These are phyloP conservation scores for Sporisorium sorghi DNA, from an alignment of 1,284 basidiomycete species.

Conservation along the genomic window DNA sequence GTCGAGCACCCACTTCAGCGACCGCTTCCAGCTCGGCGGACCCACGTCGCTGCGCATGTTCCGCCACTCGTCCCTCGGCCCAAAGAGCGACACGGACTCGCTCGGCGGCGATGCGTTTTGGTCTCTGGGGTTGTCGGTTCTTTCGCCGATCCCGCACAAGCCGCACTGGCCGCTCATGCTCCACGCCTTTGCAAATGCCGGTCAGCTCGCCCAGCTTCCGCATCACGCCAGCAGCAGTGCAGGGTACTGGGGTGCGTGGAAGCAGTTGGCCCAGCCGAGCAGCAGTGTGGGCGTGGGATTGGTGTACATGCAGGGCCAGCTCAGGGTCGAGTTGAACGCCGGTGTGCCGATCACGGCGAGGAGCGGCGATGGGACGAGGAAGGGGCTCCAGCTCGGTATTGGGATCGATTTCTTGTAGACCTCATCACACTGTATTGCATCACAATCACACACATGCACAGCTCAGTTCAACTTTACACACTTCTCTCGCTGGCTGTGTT, in stretches of 20 bases:
- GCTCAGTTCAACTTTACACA: not conserved
- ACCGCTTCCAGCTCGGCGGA: constrained; percentile 93
- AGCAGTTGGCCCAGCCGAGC: constrained; percentile 68
- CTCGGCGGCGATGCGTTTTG: constrained; percentile 90
- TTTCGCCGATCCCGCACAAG: constrained; percentile 82
- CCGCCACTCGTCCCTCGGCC: constrained; percentile 84
- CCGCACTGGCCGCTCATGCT: constrained; percentile 88
- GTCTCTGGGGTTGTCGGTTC: constrained; percentile 82
- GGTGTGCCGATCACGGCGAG: constrained; percentile 86
- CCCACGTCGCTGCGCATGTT: constrained; percentile 90
- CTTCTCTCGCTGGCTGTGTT: not conserved
- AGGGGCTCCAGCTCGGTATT: constrained; percentile 90
- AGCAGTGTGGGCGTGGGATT: constrained; percentile 88
- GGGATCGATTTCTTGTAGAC: constrained; percentile 74
- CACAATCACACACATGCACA: not conserved
- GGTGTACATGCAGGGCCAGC: constrained; percentile 86
- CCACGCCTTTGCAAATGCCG: constrained; percentile 87
- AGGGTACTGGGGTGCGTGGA: not conserved
- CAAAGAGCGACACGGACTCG: constrained; percentile 80
- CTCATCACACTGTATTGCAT: not conserved
- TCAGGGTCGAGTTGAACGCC: constrained; percentile 90
- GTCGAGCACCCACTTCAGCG: constrained; percentile 75
- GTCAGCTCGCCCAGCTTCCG: constrained; percentile 78
- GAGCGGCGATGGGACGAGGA: constrained; percentile 80
- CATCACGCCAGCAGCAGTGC: not conserved